phyloP scores from a whole-genome alignment of 805 yeast genomes.

The Metschnikowia orientalis region DNA sequence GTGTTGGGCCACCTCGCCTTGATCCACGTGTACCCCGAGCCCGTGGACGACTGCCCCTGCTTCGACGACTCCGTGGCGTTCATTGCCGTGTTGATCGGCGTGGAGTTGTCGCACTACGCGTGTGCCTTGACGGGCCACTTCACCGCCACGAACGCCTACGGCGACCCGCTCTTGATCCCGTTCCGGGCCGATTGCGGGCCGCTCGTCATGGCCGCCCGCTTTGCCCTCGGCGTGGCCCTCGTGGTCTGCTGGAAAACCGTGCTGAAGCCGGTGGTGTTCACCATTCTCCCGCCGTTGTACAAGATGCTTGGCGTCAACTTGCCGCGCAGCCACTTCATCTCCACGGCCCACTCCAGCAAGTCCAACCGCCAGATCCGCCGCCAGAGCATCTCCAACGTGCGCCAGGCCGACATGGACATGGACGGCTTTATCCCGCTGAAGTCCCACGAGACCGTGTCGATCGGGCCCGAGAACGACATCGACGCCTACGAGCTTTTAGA shows the following conservation, averaged over 20 bases:
- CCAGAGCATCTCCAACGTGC: slow-evolving; percentile 38
- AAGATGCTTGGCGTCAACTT: slow-evolving; percentile 34
- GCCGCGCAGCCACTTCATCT: slow-evolving; percentile 34
- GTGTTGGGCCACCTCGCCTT: slow-evolving; percentile 42
- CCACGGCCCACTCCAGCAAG: slow-evolving; percentile 35
- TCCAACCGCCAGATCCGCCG: slow-evolving; percentile 33
- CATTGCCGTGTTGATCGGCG: slow-evolving; percentile 78
- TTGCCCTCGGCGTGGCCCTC: slow-evolving; percentile 54
- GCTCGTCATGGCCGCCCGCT: slow-evolving; percentile 36
- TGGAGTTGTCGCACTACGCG: slow-evolving; percentile 59
- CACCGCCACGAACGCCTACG: slow-evolving; percentile 14
- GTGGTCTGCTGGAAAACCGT: slow-evolving; percentile 72
- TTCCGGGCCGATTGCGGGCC: slow-evolving; percentile 6
- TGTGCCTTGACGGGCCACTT: slow-evolving; percentile 31
- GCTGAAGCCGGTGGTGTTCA: slow-evolving; percentile 63
- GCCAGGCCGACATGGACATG: slow-evolving; percentile 8
- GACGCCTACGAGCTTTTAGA: slow-evolving; percentile 40
- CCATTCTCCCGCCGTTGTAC: slow-evolving; percentile 57
- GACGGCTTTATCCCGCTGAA: slow-evolving; percentile 25
- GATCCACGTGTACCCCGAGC: slow-evolving; percentile 71
- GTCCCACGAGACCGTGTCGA: slow-evolving; percentile 24
- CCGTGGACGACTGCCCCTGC: slow-evolving; percentile 93
- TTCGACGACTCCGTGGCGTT: slow-evolving; percentile 94
- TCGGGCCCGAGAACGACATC: slow-evolving; percentile 38
- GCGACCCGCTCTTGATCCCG: slow-evolving; percentile 37